Base-by-base conservation (phyloP, 1,284 basidiomycete species). In the Pyrrhoderma lamaoense region DNA sequence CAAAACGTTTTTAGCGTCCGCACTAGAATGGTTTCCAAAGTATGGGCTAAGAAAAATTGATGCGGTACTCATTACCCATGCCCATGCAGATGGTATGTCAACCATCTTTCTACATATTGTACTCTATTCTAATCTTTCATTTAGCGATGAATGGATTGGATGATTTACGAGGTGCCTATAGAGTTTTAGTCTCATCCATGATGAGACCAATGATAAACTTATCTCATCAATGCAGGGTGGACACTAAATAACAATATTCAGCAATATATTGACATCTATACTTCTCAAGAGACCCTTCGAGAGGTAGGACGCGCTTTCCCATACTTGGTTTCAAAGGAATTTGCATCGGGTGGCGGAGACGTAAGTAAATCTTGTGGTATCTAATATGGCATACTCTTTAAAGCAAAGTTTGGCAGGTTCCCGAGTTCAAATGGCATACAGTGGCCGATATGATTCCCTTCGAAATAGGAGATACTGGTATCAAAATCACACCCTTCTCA, bases 91-190 rank as follows among this genome's bases (percentile, higher is more conserved):
- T 65, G 84, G 83, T 85, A 27, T 45, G 40, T 54, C 38, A 18
- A 43, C 34, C 49, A 3, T 3, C 13, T 14, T 25, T 38, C 18
- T 21, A 14, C 11, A 23, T 25, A 53, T 43, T 14, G 39, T 40
- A 52, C 38, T 34, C 31, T 21, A 36, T 52, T 43, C 43, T 22
- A 9, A 38, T 23, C 19, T 13, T 16, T 35, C 48, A 55, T 43
- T 38, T 56, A 86, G 88, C 88, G 11, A 86, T 89, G 72, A 89
- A 90, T 60, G 89, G 89, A 3, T 62, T 91, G 51, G 88, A 91
- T 65, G 89, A 91, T 63, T 69, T 91, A 34, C 71, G 88, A 73
- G 82, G 85, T 84, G 57, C 55, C 67, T 61, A 19, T 42, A 18
- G 4, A 16, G 16, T 45, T 14, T 22, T 27, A 22, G 21, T 42